These are phyloP conservation scores for Calonectria leucothoes DNA, from an alignment of 2,329 filamentous ascomycete species.

Conservation along the genomic window DNA sequence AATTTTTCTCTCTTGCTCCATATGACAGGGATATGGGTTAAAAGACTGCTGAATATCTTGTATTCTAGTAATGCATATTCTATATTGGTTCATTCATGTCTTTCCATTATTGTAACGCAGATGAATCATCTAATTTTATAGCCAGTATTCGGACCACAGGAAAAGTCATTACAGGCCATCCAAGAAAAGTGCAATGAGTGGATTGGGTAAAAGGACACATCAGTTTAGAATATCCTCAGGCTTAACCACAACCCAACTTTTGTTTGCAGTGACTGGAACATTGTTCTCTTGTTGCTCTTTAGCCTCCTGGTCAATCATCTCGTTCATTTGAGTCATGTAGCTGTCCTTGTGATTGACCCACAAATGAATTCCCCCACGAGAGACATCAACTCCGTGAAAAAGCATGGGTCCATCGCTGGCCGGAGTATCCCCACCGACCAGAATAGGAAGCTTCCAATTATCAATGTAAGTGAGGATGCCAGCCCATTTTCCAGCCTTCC, in stretches of 20 bases:
- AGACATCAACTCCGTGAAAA: conserved; percentile 57
- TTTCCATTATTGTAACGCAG: too few relatives aligned
- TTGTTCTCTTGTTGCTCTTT: conserved; percentile 49
- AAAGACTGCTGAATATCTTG: too few relatives aligned
- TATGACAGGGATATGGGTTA: too few relatives aligned
- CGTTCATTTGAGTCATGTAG: conserved; percentile 48
- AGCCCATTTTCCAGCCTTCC: conserved; percentile 57
- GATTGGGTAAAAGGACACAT: too few relatives aligned
- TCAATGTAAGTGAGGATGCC: conserved; percentile 56
- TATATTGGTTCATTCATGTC: too few relatives aligned
- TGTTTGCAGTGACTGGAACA: conserved; percentile 53
- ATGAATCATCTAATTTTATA: too few relatives aligned
- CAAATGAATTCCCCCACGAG: conserved; percentile 54
- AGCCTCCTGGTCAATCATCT: conserved; percentile 50
- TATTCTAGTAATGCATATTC: too few relatives aligned
- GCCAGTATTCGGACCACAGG: too few relatives aligned
- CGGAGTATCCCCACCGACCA: conserved; percentile 56
- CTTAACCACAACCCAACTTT: conserved; percentile 57
- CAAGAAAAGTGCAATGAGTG: too few relatives aligned
- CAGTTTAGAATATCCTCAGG: not conserved
- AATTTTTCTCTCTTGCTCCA: too few relatives aligned
- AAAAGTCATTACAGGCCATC: too few relatives aligned
- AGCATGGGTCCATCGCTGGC: conserved; percentile 57
- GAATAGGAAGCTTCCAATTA: conserved; percentile 55
- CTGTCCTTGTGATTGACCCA: conserved; percentile 54